phyloP scores from a whole-genome alignment of 2,329 filamentous ascomycete species.

The Botrytis medusae region DNA sequence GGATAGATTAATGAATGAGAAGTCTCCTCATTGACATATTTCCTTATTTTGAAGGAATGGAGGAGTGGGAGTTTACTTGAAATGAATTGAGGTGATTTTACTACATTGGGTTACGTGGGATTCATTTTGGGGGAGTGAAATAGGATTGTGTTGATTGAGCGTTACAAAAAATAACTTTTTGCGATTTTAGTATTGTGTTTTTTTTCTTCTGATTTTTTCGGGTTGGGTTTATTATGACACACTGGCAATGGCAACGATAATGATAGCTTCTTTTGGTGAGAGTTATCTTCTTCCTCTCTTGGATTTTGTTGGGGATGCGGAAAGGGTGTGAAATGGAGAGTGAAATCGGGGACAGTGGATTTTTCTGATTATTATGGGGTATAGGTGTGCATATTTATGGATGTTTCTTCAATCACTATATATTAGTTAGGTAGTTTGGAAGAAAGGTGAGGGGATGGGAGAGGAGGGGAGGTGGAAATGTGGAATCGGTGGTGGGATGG shows the following conservation, averaged over 20 bases:
- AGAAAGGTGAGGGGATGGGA: too few species aligned
- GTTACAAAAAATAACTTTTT: not conserved
- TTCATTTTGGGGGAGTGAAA: not conserved
- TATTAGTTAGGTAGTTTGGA: not conserved
- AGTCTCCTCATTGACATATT: not conserved
- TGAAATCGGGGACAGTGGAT: not conserved
- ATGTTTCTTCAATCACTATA: not conserved
- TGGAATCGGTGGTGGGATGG: not conserved
- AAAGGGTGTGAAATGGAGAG: not conserved
- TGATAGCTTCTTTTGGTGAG: not conserved
- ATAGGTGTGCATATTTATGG: not conserved
- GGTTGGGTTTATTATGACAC: not conserved
- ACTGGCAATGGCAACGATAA: not conserved
- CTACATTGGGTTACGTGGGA: not conserved
- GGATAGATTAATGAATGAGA: not conserved
- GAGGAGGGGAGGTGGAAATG: not conserved
- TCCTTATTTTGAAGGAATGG: not conserved
- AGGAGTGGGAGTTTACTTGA: not conserved
- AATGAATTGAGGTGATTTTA: slow-evolving; percentile 1
- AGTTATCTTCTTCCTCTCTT: not conserved
- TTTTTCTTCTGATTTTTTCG: not conserved
- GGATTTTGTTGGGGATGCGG: not conserved
- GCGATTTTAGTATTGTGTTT: not conserved
- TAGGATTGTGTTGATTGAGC: not conserved
- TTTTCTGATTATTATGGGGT: not conserved